Conservation (phyloP, 257 asterid species). For the Nicotiana undulata region DNA sequence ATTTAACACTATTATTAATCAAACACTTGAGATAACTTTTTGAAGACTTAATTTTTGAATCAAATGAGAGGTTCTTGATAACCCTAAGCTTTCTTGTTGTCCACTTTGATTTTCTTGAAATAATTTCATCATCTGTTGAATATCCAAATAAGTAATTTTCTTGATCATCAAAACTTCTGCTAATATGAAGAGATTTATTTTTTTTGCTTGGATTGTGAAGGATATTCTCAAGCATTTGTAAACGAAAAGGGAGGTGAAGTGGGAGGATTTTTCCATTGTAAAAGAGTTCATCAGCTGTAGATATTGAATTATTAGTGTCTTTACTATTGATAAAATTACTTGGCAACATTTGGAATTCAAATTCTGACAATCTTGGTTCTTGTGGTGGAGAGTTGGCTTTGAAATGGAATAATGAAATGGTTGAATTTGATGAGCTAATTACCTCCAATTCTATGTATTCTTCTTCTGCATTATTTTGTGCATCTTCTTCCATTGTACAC, state of each 20-base stretch:
- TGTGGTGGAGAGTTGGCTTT: background rate
- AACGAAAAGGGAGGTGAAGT: slow-evolving; percentile 80
- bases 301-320: slow-evolving; percentile 37
- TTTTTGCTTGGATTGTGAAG: slow-evolving; percentile 24
- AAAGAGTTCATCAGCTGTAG: slow-evolving; percentile 87
- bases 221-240: slow-evolving; percentile 66
- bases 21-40: slow-evolving; percentile 53
- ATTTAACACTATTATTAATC: slow-evolving; percentile 22
- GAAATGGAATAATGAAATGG: slow-evolving; percentile 28
- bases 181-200: slow-evolving; percentile 2
- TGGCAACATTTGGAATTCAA: slow-evolving; percentile 76
- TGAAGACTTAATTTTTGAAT: slow-evolving; percentile 46
- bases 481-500: background rate
- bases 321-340: slow-evolving; percentile 32
- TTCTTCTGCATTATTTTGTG: slow-evolving; percentile 26
- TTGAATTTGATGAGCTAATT: slow-evolving; percentile 18
- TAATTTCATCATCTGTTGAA: slow-evolving; percentile 8
- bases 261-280: slow-evolving; percentile 92
- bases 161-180: slow-evolving; percentile 1
- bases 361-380: slow-evolving; percentile 29
- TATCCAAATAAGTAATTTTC: slow-evolving; percentile 25
- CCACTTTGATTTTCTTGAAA: background rate
- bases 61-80: slow-evolving; percentile 31
- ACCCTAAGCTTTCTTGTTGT: slow-evolving; percentile 39
- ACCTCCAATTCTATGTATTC: slow-evolving; percentile 77